Evolutionary conservation across 2,329 filamentous ascomycete species (phyloP).

Genomic region (Pyrenochaeta sp.): DNA sequence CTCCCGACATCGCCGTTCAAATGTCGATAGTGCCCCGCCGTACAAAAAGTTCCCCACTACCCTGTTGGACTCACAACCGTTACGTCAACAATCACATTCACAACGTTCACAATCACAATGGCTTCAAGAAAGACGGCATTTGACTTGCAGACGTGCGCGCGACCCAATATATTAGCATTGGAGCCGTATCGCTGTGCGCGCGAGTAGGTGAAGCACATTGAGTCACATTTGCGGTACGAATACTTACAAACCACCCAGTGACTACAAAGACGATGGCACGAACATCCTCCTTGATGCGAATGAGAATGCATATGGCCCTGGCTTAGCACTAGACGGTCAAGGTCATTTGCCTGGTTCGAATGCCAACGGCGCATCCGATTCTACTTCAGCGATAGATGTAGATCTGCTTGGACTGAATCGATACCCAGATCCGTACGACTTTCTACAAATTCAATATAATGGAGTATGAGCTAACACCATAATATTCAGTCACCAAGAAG

Average conservation of each 20-base stretch:
- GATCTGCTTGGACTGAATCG: constrained; percentile 86
- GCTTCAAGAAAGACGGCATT: constrained; percentile 46
- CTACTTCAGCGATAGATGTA: constrained; percentile 62
- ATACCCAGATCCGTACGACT: constrained; percentile 82
- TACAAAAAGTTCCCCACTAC: constrained; percentile 39
- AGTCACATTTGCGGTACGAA: constrained; percentile 1
- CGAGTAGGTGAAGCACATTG: constrained; percentile 53
- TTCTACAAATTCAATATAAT: too few relatives aligned
- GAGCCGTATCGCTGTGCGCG: constrained; percentile 63
- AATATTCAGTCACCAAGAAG: constrained; percentile 72
- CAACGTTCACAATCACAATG: constrained; percentile 24
- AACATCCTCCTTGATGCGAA: constrained; percentile 98
- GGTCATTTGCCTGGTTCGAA: constrained; percentile 57
- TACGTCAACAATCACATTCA: neutral
- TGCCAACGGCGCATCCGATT: constrained; percentile 47
- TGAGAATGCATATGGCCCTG: constrained; percentile 94
- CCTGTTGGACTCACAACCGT: constrained; percentile 1
- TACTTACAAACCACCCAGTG: constrained; percentile 62
- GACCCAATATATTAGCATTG: constrained; percentile 61
- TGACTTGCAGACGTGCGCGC: constrained; percentile 58
- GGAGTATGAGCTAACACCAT: constrained; percentile 7
- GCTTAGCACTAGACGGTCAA: constrained; percentile 63
- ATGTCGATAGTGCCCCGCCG: constrained; percentile 27
- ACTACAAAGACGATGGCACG: constrained; percentile 98
- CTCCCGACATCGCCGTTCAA: constrained; percentile 28